Evolutionary conservation across 371 early-diverging fungal species (phyloP).

Genomic region (Thermomucor indicae-seudaticae): DNA sequence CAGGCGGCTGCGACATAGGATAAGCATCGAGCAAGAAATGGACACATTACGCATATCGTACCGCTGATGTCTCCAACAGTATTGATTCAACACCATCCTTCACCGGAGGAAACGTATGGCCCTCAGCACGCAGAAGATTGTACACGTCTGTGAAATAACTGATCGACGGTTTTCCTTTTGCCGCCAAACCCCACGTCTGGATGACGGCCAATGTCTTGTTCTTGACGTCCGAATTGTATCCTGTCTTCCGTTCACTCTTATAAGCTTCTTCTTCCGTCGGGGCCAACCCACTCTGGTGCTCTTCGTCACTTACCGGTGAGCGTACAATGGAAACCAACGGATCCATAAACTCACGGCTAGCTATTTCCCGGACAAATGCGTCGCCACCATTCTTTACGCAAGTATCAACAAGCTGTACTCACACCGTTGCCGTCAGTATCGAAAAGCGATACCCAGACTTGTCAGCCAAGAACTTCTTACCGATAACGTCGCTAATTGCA

Average conservation of each 20-base stretch:
- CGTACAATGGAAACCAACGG: conserved; percentile 68
- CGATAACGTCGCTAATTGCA: conserved; percentile 82
- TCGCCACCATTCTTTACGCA: conserved; percentile 95
- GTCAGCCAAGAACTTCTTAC: no score
- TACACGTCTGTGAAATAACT: conserved; percentile 77
- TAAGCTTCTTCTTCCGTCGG: background rate
- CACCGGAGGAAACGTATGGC: conserved; percentile 70
- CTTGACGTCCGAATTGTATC: conserved; percentile 69
- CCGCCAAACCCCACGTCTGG: conserved; percentile 88
- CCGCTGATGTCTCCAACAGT: conserved; percentile 64
- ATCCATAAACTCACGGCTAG: conserved; percentile 89
- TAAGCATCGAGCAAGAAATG: no score
- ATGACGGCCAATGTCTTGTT: conserved; percentile 67
- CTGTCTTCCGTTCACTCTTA: conserved; percentile 13
- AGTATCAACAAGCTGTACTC: conserved; percentile 73
- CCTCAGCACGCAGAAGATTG: conserved; percentile 72
- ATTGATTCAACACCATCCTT: conserved; percentile 68
- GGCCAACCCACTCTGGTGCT: conserved; percentile 8
- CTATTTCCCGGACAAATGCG: conserved; percentile 84
- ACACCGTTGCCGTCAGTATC: no score
- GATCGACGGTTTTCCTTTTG: conserved; percentile 73
- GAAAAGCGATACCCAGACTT: no score
- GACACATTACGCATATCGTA: conserved; percentile 19
- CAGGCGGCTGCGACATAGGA: conserved; percentile 72
- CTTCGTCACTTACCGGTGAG: conserved; percentile 45